Evolutionary conservation across 2,329 filamentous ascomycete genomes (phyloP).

Genomic region (Dryadomyces quercivorus): DNA sequence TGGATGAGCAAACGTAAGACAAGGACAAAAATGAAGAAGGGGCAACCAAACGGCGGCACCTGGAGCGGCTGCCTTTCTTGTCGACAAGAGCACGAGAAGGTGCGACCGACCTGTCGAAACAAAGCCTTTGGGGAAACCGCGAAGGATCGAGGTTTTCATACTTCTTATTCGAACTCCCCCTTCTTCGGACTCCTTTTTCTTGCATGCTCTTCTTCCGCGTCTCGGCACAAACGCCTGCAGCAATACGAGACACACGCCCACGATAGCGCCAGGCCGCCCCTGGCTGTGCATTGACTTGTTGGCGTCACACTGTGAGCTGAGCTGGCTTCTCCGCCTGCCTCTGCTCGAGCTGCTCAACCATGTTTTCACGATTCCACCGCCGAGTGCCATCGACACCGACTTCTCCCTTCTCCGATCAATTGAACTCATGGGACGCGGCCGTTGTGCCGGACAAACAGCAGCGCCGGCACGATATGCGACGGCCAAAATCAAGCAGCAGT

Average conservation of each 20-base stretch:
- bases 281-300: not conserved
- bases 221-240: not conserved
- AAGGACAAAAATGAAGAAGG: not conserved
- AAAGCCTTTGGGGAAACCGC: not conserved
- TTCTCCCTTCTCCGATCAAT: constrained; percentile 37
- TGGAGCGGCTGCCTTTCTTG: not conserved
- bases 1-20: not conserved
- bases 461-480: not conserved
- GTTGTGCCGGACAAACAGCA: constrained; percentile 26
- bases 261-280: not conserved
- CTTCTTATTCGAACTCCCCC: too few relatives aligned
- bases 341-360: not conserved
- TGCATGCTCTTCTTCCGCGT: too few relatives aligned
- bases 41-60: not conserved
- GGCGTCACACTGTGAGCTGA: not conserved
- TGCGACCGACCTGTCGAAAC: not conserved
- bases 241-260: not conserved
- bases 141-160: too few relatives aligned
- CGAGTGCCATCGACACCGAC: constrained; percentile 41
- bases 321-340: not conserved
- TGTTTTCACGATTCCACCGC: constrained; percentile 42
- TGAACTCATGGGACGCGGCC: constrained; percentile 24
- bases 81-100: not conserved
- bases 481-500: constrained; percentile 7
- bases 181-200: too few relatives aligned